Evolutionary conservation across 768 basidiomycete genomes (phyloP).

Genomic region (Collybiopsis confluens): DNA sequence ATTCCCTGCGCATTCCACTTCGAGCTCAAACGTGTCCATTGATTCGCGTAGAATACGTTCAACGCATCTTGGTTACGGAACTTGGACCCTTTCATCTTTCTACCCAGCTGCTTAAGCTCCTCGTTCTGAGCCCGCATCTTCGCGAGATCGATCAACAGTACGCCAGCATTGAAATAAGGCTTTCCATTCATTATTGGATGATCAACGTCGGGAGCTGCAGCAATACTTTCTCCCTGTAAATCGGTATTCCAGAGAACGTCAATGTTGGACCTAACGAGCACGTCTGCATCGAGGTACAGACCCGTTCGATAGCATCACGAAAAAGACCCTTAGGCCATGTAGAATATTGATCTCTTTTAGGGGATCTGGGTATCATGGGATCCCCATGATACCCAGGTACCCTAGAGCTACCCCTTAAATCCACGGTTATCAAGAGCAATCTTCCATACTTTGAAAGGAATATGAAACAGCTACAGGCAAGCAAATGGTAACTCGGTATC

Average conservation of each 20-base stretch:
- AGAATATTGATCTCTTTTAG: too few species aligned
- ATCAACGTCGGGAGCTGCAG: conserved; percentile 45
- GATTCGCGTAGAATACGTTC: conserved; percentile 36
- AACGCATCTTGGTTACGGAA: conserved; percentile 49
- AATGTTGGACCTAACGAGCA: conserved; percentile 38
- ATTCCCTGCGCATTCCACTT: conserved; percentile 56
- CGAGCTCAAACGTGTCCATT: conserved; percentile 39
- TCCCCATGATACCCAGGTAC: too few species aligned
- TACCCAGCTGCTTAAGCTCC: conserved; percentile 23
- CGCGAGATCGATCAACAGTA: conserved; percentile 47
- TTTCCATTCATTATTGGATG: conserved; percentile 30
- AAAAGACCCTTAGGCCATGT: too few species aligned
- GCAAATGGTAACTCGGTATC: too few species aligned
- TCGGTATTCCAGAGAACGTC: conserved; percentile 41
- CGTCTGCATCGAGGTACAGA: conserved; percentile 53
- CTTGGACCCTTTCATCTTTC: conserved; percentile 22
- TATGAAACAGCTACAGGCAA: too few species aligned
- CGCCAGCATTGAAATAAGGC: conserved; percentile 54
- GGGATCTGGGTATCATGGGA: too few species aligned
- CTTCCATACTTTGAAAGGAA: too few species aligned
- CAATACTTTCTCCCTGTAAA: conserved; percentile 36
- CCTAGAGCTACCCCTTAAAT: too few species aligned
- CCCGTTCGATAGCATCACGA: conserved; percentile 46
- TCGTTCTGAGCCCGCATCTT: conserved; percentile 23
- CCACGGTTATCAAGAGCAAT: too few species aligned